Evolutionary conservation across 2,329 filamentous ascomycete genomes (phyloP).

Genomic region (Penicillium janthinellum): DNA sequence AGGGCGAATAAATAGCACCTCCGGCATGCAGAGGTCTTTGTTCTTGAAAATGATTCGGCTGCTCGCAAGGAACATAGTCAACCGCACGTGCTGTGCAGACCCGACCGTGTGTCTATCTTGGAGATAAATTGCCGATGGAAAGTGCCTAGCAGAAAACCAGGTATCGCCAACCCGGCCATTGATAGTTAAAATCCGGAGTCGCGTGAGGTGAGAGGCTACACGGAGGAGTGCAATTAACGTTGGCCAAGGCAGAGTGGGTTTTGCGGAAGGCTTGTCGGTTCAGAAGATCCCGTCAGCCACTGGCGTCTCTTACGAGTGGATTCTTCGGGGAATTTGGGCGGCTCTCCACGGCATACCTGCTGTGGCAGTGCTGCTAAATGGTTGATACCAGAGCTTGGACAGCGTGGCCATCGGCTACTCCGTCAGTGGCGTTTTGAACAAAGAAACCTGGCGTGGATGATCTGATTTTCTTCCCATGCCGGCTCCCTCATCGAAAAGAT

Average conservation of each 20-base stretch:
- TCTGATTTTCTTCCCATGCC: not conserved
- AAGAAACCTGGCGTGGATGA: not conserved
- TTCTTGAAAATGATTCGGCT: not conserved
- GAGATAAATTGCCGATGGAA: not conserved
- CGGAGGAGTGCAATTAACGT: not conserved
- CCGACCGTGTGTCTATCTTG: not conserved
- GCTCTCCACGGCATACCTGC: not conserved
- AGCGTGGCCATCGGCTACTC: not conserved
- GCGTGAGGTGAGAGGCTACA: not conserved
- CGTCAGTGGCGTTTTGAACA: not conserved
- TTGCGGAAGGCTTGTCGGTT: not conserved
- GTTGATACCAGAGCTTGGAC: not conserved
- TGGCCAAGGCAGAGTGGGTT: not conserved
- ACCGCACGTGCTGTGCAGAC: not conserved
- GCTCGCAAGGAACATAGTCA: not conserved
- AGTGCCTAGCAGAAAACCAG: not conserved
- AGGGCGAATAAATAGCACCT: not conserved
- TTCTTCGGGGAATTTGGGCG: not conserved
- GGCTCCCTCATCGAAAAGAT: no score
- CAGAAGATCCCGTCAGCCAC: slow-evolving; percentile 1
- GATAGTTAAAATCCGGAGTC: not conserved
- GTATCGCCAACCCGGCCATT: not conserved
- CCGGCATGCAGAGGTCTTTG: not conserved
- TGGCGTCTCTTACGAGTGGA: not conserved
- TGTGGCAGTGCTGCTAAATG: not conserved